phyloP scores from a whole-genome alignment of 1,139 yeast species.

The Suhomyces ambrosiae region DNA sequence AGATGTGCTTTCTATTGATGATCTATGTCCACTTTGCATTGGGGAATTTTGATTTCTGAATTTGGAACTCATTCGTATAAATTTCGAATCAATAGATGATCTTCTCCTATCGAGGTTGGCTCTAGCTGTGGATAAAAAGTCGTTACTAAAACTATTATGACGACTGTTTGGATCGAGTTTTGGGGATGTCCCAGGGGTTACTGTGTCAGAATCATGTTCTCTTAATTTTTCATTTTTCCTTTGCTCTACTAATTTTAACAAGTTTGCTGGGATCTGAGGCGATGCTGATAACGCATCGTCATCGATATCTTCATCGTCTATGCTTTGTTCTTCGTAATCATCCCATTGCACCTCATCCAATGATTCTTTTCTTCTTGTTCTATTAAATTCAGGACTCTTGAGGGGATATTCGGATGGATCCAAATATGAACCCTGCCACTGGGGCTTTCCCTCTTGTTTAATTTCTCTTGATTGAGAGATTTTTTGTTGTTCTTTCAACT shows the following conservation, averaged over 20 bases:
- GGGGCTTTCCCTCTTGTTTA: conserved; percentile 7
- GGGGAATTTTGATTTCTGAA: conserved; percentile 29
- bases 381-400: conserved; percentile 10
- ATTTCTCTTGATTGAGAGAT: conserved; percentile 1
- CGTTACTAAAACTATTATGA: conserved; percentile 30
- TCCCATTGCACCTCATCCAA: conserved; percentile 15
- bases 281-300: conserved; percentile 60
- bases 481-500: conserved; percentile 16
- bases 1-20: conserved; percentile 27
- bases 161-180: conserved; percentile 22
- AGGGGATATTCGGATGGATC: conserved; percentile 1
- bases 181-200: conserved; percentile 43
- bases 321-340: conserved; percentile 20
- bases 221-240: conserved; percentile 40
- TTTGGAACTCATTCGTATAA: conserved; percentile 26
- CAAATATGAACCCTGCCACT: conserved; percentile 7
- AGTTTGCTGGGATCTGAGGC: conserved; percentile 66
- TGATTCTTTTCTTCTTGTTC: conserved; percentile 16
- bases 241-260: conserved; percentile 57
- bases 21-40: conserved; percentile 18
- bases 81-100: conserved; percentile 39
- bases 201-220: conserved; percentile 18
- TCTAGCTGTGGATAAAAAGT: conserved; percentile 24
- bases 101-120: conserved; percentile 33
- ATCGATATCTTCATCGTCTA: conserved; percentile 50